A percentile compares a stretch with the other conserved stretches of the same genome.
These are phyloP conservation scores for Breviolum minutum DNA, from an alignment of 73 alveolate genomes.

Conservation along the genomic window DNA sequence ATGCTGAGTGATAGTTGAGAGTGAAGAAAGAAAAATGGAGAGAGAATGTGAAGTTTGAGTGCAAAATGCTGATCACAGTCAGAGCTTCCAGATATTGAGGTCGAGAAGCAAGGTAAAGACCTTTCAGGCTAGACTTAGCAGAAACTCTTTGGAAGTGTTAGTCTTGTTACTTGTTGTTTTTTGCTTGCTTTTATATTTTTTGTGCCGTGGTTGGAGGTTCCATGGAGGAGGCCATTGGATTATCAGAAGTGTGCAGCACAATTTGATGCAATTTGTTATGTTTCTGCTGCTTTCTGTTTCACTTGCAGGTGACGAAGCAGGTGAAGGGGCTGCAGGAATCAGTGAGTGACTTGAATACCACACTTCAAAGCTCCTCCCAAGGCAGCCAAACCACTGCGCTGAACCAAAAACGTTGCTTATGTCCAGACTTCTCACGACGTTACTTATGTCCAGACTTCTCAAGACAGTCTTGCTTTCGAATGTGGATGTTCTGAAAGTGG, in stretches of 20 bases:
- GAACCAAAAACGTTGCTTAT: no score
- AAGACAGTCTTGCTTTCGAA: not conserved
- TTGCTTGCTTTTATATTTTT: no score
- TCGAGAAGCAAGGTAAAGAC: not conserved
- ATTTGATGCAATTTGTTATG: no score
- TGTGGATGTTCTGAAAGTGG: not conserved
- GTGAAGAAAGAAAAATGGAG: no score
- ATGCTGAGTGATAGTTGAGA: not conserved
- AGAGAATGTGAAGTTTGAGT: no score
- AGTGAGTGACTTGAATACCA: not conserved
- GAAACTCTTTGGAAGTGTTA: not conserved
- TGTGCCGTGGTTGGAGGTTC: no score
- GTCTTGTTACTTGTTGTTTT: not conserved
- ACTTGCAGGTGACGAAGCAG: not conserved
- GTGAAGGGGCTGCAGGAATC: constrained; percentile 2
- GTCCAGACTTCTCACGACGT: no score
- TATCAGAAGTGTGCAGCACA: no score
- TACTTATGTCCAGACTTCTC: no score
- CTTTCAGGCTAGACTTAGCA: not conserved
- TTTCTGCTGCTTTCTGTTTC: no score
- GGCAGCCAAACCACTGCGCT: not conserved
- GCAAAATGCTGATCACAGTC: no score
- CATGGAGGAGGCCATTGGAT: no score
- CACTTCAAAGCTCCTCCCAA: not conserved
- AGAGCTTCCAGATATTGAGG: not conserved